Conservation (phyloP, 106 monocot species). For the Dioscorea zingiberensis region DNA sequence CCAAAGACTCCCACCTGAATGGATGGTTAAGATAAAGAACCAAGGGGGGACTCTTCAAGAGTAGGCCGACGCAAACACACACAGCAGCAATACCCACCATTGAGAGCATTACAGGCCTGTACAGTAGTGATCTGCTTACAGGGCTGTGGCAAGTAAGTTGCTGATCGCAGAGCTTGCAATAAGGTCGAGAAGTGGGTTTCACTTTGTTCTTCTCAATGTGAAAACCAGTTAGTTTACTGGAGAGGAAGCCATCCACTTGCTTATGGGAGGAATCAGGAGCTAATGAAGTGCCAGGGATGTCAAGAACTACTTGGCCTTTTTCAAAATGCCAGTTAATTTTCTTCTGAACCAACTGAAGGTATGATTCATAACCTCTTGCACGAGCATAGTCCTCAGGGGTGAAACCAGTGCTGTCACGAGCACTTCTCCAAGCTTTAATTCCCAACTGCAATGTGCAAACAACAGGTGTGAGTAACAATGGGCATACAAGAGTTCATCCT, state of each 20-base stretch:
- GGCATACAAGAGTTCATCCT: no score
- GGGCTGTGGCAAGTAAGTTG: slow-evolving; percentile 16
- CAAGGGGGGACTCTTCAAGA: slow-evolving; percentile 56
- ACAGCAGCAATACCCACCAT: slow-evolving; percentile 74
- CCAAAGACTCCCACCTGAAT: slow-evolving; percentile 72
- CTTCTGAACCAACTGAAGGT: slow-evolving; percentile 48
- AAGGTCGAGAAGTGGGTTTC: background rate
- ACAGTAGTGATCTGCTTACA: slow-evolving; percentile 28
- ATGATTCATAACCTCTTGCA: slow-evolving; percentile 39
- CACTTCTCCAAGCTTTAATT: slow-evolving; percentile 62
- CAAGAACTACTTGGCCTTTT: slow-evolving; percentile 30
- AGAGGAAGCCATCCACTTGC: slow-evolving; percentile 3
- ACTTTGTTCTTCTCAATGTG: slow-evolving; percentile 17
- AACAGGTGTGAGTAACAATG: background rate
- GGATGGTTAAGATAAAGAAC: slow-evolving; percentile 41
- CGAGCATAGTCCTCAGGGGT: slow-evolving; percentile 77
- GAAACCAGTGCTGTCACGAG: slow-evolving; percentile 34
- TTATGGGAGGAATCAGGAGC: background rate
- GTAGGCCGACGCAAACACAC: slow-evolving; percentile 75
- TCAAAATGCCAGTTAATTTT: slow-evolving; percentile 35
- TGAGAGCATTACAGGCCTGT: slow-evolving; percentile 62
- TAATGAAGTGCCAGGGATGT: slow-evolving; percentile 18
- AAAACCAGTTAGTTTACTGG: slow-evolving; percentile 21
- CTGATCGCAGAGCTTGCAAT: slow-evolving; percentile 51
- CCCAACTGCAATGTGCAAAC: slow-evolving; percentile 40